These are phyloP conservation scores for Meyerozyma sp. DNA, from an alignment of 1,139 yeast genomes.

Conservation along the genomic window DNA sequence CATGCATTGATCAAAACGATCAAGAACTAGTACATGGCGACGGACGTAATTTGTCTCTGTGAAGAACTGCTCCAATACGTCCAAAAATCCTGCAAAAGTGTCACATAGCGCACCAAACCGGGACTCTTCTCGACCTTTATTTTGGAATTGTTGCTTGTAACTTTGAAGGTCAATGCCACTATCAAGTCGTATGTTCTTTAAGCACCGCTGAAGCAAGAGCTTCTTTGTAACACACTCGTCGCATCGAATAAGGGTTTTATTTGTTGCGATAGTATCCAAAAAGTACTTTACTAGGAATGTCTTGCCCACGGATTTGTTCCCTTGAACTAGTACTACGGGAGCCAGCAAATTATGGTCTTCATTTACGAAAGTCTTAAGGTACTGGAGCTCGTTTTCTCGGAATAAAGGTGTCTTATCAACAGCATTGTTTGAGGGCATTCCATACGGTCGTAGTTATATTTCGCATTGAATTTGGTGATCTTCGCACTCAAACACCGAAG, in stretches of 20 bases:
- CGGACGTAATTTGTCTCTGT: conserved; percentile 23
- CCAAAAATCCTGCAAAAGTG: conserved; percentile 41
- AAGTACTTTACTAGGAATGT: conserved; percentile 24
- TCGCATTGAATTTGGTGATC: background rate
- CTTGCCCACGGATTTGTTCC: conserved; percentile 39
- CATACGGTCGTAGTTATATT: too few species aligned
- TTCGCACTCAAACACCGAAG: background rate
- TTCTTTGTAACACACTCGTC: conserved; percentile 38
- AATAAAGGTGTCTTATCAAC: background rate
- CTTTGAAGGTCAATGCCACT: conserved; percentile 17
- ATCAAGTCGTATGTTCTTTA: conserved; percentile 23
- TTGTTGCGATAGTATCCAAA: conserved; percentile 18
- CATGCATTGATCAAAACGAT: conserved; percentile 50
- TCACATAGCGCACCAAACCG: conserved; percentile 24
- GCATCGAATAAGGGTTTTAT: conserved; percentile 26
- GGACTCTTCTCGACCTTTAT: conserved; percentile 13
- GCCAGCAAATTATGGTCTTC: conserved; percentile 17
- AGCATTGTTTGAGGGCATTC: background rate
- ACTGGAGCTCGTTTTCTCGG: conserved; percentile 23
- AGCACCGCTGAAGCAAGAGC: conserved; percentile 34
- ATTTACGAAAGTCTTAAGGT: conserved; percentile 24
- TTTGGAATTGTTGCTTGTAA: conserved; percentile 11
- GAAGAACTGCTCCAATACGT: conserved; percentile 35
- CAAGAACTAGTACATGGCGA: conserved; percentile 55
- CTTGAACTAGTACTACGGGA: conserved; percentile 32